Evolutionary conservation across 768 basidiomycete genomes (phyloP).

Genomic region (Leccinum fibrillosum): DNA sequence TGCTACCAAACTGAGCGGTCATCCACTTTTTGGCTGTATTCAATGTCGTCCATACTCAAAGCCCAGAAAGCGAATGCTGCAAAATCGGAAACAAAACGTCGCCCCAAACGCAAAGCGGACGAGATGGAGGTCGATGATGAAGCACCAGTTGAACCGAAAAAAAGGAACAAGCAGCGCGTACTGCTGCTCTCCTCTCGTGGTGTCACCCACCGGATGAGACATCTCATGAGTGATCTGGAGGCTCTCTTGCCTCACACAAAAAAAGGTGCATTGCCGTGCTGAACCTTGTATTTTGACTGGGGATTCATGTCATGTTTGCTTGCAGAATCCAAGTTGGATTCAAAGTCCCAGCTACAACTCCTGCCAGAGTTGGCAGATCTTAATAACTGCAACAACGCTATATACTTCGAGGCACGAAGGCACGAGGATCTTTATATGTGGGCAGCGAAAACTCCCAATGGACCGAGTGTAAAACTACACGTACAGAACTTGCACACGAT

Average conservation of each 20-base stretch:
- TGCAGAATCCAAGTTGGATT: conserved; percentile 94
- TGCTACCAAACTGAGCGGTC: neutral
- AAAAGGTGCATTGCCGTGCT: conserved; percentile 65
- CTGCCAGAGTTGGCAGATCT: conserved; percentile 96
- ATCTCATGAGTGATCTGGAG: conserved; percentile 94
- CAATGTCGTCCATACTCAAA: conserved; percentile 66
- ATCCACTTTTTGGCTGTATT: neutral
- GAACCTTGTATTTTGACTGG: neutral
- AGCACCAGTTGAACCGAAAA: conserved; percentile 40
- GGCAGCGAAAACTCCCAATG: conserved; percentile 96
- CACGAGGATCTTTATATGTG: conserved; percentile 97
- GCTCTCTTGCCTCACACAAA: conserved; percentile 90
- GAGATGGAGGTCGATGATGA: conserved; percentile 58
- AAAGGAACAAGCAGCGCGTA: conserved; percentile 94
- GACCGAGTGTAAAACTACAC: conserved; percentile 95
- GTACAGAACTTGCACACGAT: conserved; percentile 99
- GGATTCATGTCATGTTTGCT: neutral
- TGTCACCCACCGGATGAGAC: conserved; percentile 93
- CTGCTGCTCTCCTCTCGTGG: conserved; percentile 90
- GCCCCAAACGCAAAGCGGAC: conserved; percentile 63
- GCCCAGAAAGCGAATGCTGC: conserved; percentile 56
- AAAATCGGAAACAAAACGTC: conserved; percentile 41
- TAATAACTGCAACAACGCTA: conserved; percentile 94
- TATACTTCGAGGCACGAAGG: conserved; percentile 95
- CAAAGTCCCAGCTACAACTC: conserved; percentile 89